Base-by-base conservation (phyloP, 306 rosid genomes). In the Myrica gale region DNA sequence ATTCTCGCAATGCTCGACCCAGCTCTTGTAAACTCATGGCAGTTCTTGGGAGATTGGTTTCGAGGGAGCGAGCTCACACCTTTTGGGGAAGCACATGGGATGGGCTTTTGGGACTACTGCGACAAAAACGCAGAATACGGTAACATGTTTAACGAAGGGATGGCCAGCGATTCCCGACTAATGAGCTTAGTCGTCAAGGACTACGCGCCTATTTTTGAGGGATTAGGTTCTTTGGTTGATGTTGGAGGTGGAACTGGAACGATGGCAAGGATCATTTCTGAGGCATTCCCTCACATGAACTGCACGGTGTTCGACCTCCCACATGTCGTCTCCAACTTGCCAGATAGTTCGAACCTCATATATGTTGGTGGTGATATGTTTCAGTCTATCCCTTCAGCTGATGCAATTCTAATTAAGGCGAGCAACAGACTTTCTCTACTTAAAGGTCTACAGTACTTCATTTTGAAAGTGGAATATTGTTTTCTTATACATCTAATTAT, bases 101-200 rank as follows among this genome's bases (percentile, higher is more conserved):
- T 76, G 86, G 74, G 69, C 4, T 44, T 79, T 9, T 87, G 84
- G 88, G 76, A 77, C 7, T 81, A 79, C 20, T 67, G 75, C 2
- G 70, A 66, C 42, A 67, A 68, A 51, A 69, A 75, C 20, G 61
- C 86, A 20, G 78, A 65, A 4, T 17, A 16, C 0, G 42, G 51
- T 9, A 4, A 0, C 16, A 5, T 53, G 56, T 87, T 87, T 55
- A 81, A 85, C 9, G 83, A 81, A 0, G 83, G 84, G 15, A 85
- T 87, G 89, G 80, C 84, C 0, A 78, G 82, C 44, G 93, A 85
- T 79, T 89, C 93, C 5, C 32, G 19, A 9, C 52, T 87, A 78
- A 73, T 89, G 77, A 83, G 82, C 75, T 51, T 80, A 17, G 85
- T 76, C 0, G 54, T 89, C 2, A 42, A 21, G 19, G 57, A 52